Conservation (phyloP, 352 stramenopile genomes). For the Phytopythium helicoides region DNA sequence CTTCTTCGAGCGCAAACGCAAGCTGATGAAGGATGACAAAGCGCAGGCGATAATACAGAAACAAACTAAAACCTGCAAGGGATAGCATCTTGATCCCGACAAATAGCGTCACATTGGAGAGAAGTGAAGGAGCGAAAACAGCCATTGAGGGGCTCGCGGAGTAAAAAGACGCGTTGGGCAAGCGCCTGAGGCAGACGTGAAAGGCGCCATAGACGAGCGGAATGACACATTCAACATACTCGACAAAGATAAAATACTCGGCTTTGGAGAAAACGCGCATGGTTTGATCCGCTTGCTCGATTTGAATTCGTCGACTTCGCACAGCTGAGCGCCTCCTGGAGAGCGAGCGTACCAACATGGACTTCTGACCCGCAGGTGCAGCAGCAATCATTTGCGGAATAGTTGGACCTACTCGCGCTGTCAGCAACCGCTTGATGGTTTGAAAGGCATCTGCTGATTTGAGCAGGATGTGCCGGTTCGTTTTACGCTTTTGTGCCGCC, state of each 20-base stretch:
- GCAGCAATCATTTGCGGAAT: not conserved
- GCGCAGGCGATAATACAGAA: constrained; percentile 9
- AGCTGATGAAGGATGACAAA: constrained; percentile 27
- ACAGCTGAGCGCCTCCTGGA: not conserved
- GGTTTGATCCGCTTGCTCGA: constrained; percentile 1
- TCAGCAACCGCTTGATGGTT: not conserved
- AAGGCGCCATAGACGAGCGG: constrained; percentile 22
- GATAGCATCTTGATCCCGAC: constrained; percentile 14
- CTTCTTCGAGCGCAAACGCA: constrained; percentile 22
- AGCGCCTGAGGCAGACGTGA: constrained; percentile 6
- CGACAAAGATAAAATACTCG: constrained; percentile 22
- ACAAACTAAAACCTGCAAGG: constrained; percentile 5
- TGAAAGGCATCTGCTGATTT: not conserved
- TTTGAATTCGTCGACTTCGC: not conserved
- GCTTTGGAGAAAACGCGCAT: constrained; percentile 13
- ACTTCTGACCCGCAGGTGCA: too few species aligned
- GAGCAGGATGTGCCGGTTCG: not conserved
- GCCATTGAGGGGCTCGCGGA: constrained; percentile 3
- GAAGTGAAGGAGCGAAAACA: not conserved
- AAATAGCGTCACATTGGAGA: constrained; percentile 19
- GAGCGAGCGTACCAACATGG: not conserved
- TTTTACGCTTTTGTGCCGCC: not conserved
- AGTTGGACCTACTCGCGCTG: not conserved
- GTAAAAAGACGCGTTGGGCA: constrained; percentile 18
- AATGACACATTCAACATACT: constrained; percentile 28